Base-by-base conservation (phyloP, 179 eudicot genomes). In the Camellia oleifera region DNA sequence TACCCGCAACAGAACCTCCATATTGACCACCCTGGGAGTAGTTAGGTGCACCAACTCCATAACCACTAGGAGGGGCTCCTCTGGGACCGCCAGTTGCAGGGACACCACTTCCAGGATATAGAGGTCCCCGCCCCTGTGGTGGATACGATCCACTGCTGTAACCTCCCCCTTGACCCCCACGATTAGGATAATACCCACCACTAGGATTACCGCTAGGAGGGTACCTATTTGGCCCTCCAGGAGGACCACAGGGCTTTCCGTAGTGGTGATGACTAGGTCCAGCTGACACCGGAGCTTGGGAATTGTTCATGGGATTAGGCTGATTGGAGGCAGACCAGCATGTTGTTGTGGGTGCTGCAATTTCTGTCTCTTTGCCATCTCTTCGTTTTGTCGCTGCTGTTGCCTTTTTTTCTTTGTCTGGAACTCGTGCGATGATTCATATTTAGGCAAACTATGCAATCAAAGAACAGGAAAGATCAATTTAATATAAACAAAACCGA, bases 351-450 rank as follows among this genome's bases (percentile, higher is more conserved):
- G 94, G 78, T 87, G 89, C 68, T 88, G 91, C 77, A 91, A 69
- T 79, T 90, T 91, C 80, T 88, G 91, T 56, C 87, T 88, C 84
- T 87, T 94, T 10, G 97, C 91, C 52, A 79, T 79, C 83, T 92
- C 97, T 83, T 94, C 97, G 2, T 92, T 89, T 77, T 87, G 88
- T 63, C 88, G 80, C 81, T 91, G 94, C 80, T 89, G 91, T 77
- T 89, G 97, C 50, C 97, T 89, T 84, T 87, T 91, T 87, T 88
- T 89, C 89, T 88, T 92, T 66, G 94, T 89, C 72, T 93, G 97
- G 84, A 90, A 92, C 84, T 90, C 97, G 18, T 93, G 98, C 7
- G 98, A 93, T 26, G 98, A 77, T 77, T 93, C 97, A 52, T 93
- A 93, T 75, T 88, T 92, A n/a, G 98, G 97, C 80, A 93, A 86